phyloP scores from a whole-genome alignment of 1,284 basidiomycete species.

The Earliella scabrosa region DNA sequence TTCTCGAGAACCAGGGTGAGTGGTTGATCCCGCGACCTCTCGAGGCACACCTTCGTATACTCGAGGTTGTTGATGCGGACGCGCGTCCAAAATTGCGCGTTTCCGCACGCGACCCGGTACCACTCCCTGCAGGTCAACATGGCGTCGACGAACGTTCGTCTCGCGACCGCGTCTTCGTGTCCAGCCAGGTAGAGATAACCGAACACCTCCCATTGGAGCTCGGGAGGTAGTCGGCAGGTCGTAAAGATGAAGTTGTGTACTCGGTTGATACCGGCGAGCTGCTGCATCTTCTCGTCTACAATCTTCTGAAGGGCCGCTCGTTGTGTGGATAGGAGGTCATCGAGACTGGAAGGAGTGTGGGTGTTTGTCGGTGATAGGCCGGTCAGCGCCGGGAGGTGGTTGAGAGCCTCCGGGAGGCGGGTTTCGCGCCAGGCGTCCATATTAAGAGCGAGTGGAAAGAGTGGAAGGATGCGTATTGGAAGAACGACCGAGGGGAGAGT shows the following conservation, averaged over 20 bases:
- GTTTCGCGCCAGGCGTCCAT: background rate
- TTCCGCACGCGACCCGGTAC: background rate
- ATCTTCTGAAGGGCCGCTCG: too few relatives aligned
- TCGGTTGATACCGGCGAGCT: too few relatives aligned
- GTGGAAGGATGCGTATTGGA: too few relatives aligned
- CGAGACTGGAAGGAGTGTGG: background rate
- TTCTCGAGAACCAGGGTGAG: background rate
- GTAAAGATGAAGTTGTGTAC: too few relatives aligned
- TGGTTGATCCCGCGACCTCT: background rate
- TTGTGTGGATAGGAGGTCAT: background rate
- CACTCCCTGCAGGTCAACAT: slow-evolving; percentile 3
- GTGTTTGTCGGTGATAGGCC: background rate
- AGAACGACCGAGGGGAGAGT: background rate
- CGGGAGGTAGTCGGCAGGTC: too few relatives aligned
- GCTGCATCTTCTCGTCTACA: too few relatives aligned
- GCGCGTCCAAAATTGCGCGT: background rate
- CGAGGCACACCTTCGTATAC: background rate
- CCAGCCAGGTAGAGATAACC: slow-evolving; percentile 1
- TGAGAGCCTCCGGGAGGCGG: background rate
- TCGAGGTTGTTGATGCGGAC: slow-evolving; percentile 5
- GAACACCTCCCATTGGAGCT: background rate
- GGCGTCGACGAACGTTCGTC: background rate
- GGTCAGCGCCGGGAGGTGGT: background rate
- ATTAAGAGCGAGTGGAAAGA: background rate
- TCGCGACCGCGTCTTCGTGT: background rate